Percentiles rank a stretch among this genome's conserved stretches.
Conservation (phyloP, 495 filamentous ascomycete species). For the Penicillium paxilli region DNA sequence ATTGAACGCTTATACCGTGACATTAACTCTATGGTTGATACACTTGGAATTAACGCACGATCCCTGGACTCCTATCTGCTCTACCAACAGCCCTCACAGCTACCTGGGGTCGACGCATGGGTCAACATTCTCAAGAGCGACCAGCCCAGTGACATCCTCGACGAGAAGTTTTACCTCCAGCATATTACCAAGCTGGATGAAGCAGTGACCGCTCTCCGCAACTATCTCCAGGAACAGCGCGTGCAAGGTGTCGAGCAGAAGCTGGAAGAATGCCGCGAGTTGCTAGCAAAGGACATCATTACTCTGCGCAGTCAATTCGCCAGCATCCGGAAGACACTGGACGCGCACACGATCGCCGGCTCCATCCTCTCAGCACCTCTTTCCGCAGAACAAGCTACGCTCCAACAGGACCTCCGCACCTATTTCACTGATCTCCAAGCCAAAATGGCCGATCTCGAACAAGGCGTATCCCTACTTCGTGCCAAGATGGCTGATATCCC, state of each 20-base stretch:
- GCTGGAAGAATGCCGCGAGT: constrained; percentile 56
- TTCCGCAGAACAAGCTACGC: constrained; percentile 72
- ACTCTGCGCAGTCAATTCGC: constrained; percentile 67
- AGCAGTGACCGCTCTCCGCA: constrained; percentile 55
- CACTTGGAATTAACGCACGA: constrained; percentile 81
- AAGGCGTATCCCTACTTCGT: constrained; percentile 76
- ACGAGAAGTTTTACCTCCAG: constrained; percentile 67
- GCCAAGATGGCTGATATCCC: constrained; percentile 65
- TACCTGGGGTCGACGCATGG: constrained; percentile 52
- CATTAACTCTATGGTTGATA: constrained; percentile 95
- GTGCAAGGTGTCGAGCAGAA: constrained; percentile 64
- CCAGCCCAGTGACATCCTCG: constrained; percentile 43
- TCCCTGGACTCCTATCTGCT: constrained; percentile 69
- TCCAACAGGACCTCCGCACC: constrained; percentile 79
- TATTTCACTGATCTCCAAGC: constrained; percentile 68
- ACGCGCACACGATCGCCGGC: constrained; percentile 64
- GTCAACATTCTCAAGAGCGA: constrained; percentile 37
- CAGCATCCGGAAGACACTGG: constrained; percentile 71
- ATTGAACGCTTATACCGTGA: constrained; percentile 88
- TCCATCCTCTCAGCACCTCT: constrained; percentile 68
- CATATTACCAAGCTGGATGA: constrained; percentile 65
- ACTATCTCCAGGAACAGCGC: constrained; percentile 62
- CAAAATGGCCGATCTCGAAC: constrained; percentile 74
- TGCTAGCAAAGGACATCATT: constrained; percentile 62
- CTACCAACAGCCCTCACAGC: constrained; percentile 52